Conservation (phyloP, 1,139 yeast genomes). For the Geotrichum citri-aurantii region DNA sequence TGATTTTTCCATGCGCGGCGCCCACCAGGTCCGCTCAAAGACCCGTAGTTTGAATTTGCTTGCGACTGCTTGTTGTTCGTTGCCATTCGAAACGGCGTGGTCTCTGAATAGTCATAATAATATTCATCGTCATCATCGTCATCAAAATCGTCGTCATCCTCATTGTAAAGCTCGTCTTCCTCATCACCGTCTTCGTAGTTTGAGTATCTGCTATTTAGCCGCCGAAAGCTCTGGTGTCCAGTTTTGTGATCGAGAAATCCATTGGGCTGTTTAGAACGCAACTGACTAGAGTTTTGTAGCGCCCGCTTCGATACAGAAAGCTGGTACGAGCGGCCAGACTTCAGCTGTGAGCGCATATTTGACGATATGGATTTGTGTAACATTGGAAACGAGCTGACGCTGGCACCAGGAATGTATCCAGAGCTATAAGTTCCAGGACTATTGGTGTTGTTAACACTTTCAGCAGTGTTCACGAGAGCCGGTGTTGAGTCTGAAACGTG, state of each 20-base stretch:
- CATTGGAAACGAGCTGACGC: not conserved
- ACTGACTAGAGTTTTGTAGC: conserved; percentile 5
- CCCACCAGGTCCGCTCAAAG: not conserved
- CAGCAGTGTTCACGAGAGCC: conserved; percentile 1
- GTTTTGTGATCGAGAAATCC: not conserved
- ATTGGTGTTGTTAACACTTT: not conserved
- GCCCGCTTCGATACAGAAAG: not conserved
- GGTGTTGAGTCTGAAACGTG: conserved; percentile 11
- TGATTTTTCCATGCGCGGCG: not conserved
- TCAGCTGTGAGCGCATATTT: not conserved
- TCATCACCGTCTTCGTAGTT: conserved; percentile 31
- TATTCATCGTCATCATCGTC: conserved; percentile 27
- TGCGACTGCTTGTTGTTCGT: conserved; percentile 15
- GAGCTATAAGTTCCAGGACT: conserved; percentile 4
- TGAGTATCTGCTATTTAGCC: conserved; percentile 7
- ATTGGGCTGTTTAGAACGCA: not conserved
- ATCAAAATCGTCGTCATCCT: conserved; percentile 20
- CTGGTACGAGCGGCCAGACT: not conserved
- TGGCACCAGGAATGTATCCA: not conserved
- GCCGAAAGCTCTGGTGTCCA: conserved; percentile 2
- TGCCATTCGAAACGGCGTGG: conserved; percentile 28
- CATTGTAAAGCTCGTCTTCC: conserved; percentile 25
- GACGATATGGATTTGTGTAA: not conserved
- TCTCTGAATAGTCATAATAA: conserved; percentile 25
- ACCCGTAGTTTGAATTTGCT: not conserved